A percentile compares a stretch with the other conserved stretches of the same genome.
Evolutionary conservation across 2,329 filamentous ascomycete species (phyloP).

Genomic region (Phyllosticta paracitricarpa): DNA sequence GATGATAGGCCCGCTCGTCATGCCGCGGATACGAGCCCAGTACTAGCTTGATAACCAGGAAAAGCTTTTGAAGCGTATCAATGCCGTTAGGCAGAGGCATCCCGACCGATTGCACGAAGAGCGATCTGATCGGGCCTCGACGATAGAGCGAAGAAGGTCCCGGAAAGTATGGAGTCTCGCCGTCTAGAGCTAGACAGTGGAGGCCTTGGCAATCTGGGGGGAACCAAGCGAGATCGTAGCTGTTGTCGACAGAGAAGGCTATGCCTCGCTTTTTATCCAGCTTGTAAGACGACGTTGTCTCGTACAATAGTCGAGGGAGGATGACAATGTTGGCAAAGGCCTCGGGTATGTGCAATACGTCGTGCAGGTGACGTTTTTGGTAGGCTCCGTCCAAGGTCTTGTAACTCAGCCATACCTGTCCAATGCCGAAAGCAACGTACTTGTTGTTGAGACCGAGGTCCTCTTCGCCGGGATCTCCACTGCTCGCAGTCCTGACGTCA

Average conservation of each 20-base stretch:
- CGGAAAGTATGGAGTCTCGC: background rate
- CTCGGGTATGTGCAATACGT: background rate
- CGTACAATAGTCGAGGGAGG: background rate
- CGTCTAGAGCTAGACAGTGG: background rate
- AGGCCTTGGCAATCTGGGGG: background rate
- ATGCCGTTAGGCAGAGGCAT: background rate
- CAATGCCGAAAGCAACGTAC: background rate
- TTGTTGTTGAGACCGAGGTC: background rate
- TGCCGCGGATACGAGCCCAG: too few species aligned
- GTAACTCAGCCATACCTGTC: background rate
- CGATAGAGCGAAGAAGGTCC: background rate
- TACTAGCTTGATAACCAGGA: too few species aligned
- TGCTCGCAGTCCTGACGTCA: background rate
- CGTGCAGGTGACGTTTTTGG: background rate
- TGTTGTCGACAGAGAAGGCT: background rate
- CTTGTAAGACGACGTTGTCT: background rate
- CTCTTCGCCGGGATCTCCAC: background rate
- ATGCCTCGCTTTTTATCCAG: background rate
- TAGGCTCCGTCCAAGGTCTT: background rate
- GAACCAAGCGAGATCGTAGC: background rate
- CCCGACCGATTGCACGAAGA: background rate
- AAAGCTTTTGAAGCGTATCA: background rate
- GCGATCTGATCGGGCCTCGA: background rate
- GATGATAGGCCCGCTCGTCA: too few species aligned
- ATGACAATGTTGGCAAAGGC: background rate